These are phyloP conservation scores for Boletus sp. DNA, from an alignment of 768 basidiomycete species.

Conservation along the genomic window DNA sequence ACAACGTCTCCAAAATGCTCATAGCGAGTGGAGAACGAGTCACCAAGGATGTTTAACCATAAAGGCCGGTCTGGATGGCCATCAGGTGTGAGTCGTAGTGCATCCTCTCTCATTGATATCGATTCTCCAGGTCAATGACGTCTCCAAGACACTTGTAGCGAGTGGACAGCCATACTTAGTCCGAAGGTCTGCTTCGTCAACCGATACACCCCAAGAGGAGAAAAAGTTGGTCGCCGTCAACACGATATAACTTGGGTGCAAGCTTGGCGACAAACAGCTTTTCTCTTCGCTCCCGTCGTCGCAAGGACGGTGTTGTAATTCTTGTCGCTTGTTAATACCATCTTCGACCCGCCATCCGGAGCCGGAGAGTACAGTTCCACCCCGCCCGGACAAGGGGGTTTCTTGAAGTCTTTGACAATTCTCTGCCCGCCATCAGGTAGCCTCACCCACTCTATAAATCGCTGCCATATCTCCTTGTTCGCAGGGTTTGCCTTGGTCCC, in stretches of 20 bases:
- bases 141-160: too few species aligned
- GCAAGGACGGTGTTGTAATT: conserved; percentile 52
- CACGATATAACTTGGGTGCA: not conserved
- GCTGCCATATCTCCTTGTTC: conserved; percentile 30
- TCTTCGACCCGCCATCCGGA: conserved; percentile 40
- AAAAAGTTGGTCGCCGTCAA: conserved; percentile 1
- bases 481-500: conserved; percentile 27
- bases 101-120: too few species aligned
- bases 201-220: conserved; percentile 49
- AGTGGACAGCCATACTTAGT: too few species aligned
- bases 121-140: too few species aligned
- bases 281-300: conserved; percentile 61
- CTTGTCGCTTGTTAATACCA: conserved; percentile 56
- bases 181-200: conserved; percentile 72
- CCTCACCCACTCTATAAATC: conserved; percentile 46
- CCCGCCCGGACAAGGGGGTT: conserved; percentile 20
- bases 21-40: too few species aligned
- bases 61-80: too few species aligned
- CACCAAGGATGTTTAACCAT: too few species aligned
- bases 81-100: too few species aligned
- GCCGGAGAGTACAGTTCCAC: conserved; percentile 33
- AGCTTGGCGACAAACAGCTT: conserved; percentile 48
- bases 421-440: conserved; percentile 41
- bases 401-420: conserved; percentile 39
- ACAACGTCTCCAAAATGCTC: too few species aligned